Base-by-base conservation (phyloP, 2,329 filamentous ascomycete species). In the Thielaviopsis musarum region DNA sequence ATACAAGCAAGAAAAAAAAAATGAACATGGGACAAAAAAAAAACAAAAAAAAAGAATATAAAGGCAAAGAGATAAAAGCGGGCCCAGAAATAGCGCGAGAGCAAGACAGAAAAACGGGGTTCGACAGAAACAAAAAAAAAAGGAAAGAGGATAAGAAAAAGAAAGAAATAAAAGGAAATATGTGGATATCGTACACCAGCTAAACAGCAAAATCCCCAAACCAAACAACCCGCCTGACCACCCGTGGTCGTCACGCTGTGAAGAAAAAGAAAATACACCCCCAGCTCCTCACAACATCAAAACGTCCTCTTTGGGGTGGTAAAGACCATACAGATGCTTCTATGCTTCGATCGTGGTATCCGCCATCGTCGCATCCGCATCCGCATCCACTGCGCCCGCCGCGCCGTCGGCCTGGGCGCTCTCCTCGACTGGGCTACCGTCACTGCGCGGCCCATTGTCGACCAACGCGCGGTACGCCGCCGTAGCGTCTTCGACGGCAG, bases 401-500 rank as follows among this genome's bases (percentile, higher is more conserved):
- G 70, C 69, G 41, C 67, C 64, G 54, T 71, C 69, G 26, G 66
- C 67, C 53, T 67, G 60, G 21, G 53, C 56, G 7, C 17, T 48
- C 19, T 38, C n/a, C 41, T 51, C 51, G 49, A 15, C 30, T n/a
- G 58, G 34, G 28, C 49, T n/a, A 24, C 45, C 28, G 19, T 48
- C 45, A n/a, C 45, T 49, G 3, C 2, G 34, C 3, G 56, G 45
- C 10, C 76, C 78, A 26, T 80, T 76, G 52, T 75, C 73, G 65
- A 75, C 70, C 76, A 79, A 82, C 61, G 71, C 74, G 64, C 74
- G 71, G 65, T 77, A 82, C 60, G 79, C 79, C 66, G 83, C 81
- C 72, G 91, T 91, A 64, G 82, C 82, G 70, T 85, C 81, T 67
- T 85, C 76, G n/a, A 86, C 83, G 66, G 85, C 80, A 64, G 87